These are phyloP conservation scores for Bipolaris zeicola DNA, from an alignment of 2,329 filamentous ascomycete species.

Conservation along the genomic window DNA sequence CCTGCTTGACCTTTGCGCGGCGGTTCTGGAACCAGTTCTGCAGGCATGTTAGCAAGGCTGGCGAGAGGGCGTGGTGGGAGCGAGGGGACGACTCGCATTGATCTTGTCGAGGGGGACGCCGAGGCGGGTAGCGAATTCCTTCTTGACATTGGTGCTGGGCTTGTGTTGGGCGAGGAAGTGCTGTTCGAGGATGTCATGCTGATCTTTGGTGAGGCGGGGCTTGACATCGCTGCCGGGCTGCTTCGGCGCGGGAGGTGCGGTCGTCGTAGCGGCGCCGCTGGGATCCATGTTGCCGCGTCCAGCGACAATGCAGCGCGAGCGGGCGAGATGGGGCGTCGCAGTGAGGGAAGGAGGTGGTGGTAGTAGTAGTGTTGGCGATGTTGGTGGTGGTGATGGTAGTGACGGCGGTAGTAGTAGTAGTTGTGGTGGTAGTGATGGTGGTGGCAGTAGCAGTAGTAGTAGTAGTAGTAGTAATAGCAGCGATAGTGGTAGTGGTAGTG, in stretches of 20 bases:
- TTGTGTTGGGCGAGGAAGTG: slow-evolving; percentile 57
- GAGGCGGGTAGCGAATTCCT: slow-evolving; percentile 55
- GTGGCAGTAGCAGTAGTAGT: not conserved
- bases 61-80: no score
- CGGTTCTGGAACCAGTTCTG: slow-evolving; percentile 63
- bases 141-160: slow-evolving; percentile 58
- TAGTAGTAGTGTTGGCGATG: slow-evolving; percentile 6
- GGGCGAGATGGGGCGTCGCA: slow-evolving; percentile 14
- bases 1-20: slow-evolving; percentile 59
- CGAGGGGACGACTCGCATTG: slow-evolving; percentile 51
- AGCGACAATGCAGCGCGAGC: slow-evolving; percentile 20
- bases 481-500: not conserved
- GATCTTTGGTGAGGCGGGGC: slow-evolving; percentile 59
- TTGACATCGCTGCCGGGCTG: slow-evolving; percentile 53
- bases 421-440: not conserved
- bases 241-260: slow-evolving; percentile 27
- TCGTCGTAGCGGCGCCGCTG: slow-evolving; percentile 28
- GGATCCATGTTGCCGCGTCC: slow-evolving; percentile 39
- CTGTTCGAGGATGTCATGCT: slow-evolving; percentile 58
- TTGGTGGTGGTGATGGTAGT: slow-evolving; percentile 6
- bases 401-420: not conserved
- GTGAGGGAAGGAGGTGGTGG: not conserved
- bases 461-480: not conserved
- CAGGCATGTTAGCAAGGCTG: slow-evolving; percentile 36
- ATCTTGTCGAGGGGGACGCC: slow-evolving; percentile 59